These are phyloP conservation scores for Periconia macrospinosa DNA, from an alignment of 2,329 filamentous ascomycete genomes.

Conservation along the genomic window DNA sequence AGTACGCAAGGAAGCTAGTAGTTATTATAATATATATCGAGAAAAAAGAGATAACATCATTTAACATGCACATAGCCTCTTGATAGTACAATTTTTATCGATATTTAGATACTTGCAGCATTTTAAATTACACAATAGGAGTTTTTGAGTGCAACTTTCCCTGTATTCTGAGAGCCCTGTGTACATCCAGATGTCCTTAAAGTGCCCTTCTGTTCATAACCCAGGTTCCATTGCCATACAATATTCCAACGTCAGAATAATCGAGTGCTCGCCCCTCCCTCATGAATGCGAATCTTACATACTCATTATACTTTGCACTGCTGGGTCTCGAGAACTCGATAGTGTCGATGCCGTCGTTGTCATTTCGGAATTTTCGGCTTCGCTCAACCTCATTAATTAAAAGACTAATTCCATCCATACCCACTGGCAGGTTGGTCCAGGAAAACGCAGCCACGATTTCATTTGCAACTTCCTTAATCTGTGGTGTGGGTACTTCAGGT, in stretches of 20 bases:
- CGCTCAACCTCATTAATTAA: conserved; percentile 85
- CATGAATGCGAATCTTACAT: conserved; percentile 40
- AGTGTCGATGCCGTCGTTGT: conserved; percentile 15
- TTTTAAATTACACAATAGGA: too few relatives aligned
- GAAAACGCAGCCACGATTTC: conserved; percentile 63
- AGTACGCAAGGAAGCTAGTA: too few relatives aligned
- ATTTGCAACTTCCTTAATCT: conserved; percentile 22
- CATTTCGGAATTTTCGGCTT: conserved; percentile 22
- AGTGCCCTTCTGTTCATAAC: not conserved
- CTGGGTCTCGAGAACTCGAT: conserved; percentile 47
- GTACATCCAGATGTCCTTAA: too few relatives aligned
- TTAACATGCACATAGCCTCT: too few relatives aligned
- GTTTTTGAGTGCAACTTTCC: too few relatives aligned
- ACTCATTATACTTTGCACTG: conserved; percentile 28
- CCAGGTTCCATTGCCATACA: conserved; percentile 34
- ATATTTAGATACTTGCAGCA: too few relatives aligned
- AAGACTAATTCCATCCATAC: conserved; percentile 73
- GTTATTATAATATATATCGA: too few relatives aligned
- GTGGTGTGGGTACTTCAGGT: conserved; percentile 44
- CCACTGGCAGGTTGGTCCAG: conserved; percentile 48
- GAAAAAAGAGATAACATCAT: too few relatives aligned
- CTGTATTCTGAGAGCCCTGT: too few relatives aligned
- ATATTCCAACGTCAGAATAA: conserved; percentile 32
- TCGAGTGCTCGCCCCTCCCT: conserved; percentile 30
- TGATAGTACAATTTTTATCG: too few relatives aligned